Base-by-base conservation (phyloP, 352 stramenopile species). In the Phytophthora chlamydospora region DNA sequence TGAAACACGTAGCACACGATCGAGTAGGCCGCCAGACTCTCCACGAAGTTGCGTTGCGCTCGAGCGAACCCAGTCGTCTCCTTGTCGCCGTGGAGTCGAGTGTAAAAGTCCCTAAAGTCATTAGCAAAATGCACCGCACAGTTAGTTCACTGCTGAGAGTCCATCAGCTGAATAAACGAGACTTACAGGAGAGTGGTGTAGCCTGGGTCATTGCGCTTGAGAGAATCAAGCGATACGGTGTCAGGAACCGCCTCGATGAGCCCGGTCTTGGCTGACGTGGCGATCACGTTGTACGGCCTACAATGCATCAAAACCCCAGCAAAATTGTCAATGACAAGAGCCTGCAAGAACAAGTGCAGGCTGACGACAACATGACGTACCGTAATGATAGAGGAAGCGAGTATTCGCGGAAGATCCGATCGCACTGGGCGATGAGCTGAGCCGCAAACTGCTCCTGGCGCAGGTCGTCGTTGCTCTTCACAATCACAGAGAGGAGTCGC, bases 401-500 rank as follows among this genome's bases (percentile, higher is more conserved):
- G n/a, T 97, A 96, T 42, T 93, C 89, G 52, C 95, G 79, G 68
- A 99, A 99, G 57, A 98, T 98, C 42, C 97, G 89, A 35, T 97
- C 82, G 51, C 96, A 98, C 43, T 98, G 83, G 17, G 93, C 83
- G 61, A 99, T 99, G 4, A 99, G 73, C 68, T 99, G 96, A 56
- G 98, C 96, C 0, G 97, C 94, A 74, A 99, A 98, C 27, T 98
- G 90, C 74, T 99, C 97, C 71, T 99, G 98, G 2, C 97, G 85
- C 47, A 99, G 73, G 53, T 99, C 97, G 68, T 99, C 98, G 60
- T 99, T 98, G 42, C 93, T 98, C 78, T 95, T 99, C 2, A 99
- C 95, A 61, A 99, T 99, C 14, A 99, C 89, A 43, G 88, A 88
- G 31, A 94, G 70, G 41, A 93, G 54, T 11, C 82, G 71, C 78